These are phyloP conservation scores for Boeremia exigua DNA, from an alignment of 2,329 filamentous ascomycete genomes.

Conservation along the genomic window DNA sequence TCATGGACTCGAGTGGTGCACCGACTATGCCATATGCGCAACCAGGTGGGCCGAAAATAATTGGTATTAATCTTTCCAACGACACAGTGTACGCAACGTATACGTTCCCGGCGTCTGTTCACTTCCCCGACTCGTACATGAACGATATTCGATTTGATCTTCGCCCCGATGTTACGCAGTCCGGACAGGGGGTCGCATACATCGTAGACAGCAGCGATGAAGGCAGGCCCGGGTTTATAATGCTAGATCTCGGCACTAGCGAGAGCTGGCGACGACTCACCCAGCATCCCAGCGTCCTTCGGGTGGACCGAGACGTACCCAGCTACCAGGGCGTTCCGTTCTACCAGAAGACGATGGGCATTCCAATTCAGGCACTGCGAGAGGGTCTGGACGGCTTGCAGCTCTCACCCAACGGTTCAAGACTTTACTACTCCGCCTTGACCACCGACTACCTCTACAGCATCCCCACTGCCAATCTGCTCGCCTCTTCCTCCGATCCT, in stretches of 20 bases:
- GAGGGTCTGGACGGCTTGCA: conserved; percentile 59
- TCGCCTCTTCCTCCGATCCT: conserved; percentile 49
- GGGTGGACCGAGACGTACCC: conserved; percentile 50
- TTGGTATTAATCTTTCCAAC: conserved; percentile 55
- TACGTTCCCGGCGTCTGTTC: conserved; percentile 54
- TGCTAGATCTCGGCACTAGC: conserved; percentile 57
- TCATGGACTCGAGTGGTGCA: conserved; percentile 36
- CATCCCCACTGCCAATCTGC: conserved; percentile 52
- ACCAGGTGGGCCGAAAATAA: conserved; percentile 57
- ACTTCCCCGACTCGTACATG: conserved; percentile 56
- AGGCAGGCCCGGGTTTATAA: conserved; percentile 56
- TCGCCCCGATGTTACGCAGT: conserved; percentile 46
- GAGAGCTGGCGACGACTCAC: conserved; percentile 57
- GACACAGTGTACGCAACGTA: conserved; percentile 58
- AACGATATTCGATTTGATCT: conserved; percentile 62
- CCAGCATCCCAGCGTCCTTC: conserved; percentile 46
- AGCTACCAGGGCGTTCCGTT: conserved; percentile 55
- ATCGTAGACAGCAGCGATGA: conserved; percentile 58
- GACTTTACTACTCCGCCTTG: conserved; percentile 54
- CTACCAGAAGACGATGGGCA: conserved; percentile 46
- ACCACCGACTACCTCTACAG: conserved; percentile 53
- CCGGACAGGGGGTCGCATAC: conserved; percentile 56
- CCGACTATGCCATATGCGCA: conserved; percentile 44
- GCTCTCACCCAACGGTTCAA: conserved; percentile 54
- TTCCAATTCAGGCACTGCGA: conserved; percentile 45